These are phyloP conservation scores for Coelastrella sp. DNA, from an alignment of 139 green algal genomes.

Conservation along the genomic window DNA sequence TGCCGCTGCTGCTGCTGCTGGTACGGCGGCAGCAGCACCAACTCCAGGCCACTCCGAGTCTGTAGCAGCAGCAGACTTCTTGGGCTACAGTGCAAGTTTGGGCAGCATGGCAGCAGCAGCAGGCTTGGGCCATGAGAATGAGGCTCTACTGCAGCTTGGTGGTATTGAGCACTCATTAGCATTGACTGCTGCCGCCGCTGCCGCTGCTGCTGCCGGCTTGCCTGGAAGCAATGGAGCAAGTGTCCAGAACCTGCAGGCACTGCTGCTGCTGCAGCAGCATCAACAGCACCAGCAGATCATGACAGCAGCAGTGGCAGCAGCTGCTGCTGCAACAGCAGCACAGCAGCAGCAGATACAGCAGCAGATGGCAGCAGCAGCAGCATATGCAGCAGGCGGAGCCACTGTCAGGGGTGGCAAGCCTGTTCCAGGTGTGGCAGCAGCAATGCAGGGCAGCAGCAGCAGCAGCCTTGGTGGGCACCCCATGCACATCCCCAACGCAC, in stretches of 20 bases:
- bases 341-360: constrained; percentile 16
- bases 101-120: constrained; percentile 2
- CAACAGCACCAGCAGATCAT: neutral
- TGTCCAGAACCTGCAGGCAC: neutral
- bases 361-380: neutral
- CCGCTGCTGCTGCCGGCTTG: neutral
- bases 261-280: neutral
- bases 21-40: neutral
- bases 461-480: neutral
- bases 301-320: constrained; percentile 18
- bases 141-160: neutral
- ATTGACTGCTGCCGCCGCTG: neutral
- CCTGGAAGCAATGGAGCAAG: neutral
- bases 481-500: neutral
- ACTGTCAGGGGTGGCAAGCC: constrained; percentile 21
- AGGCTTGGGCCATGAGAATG: neutral
- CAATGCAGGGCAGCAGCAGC: neutral
- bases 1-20: neutral
- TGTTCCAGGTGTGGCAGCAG: neutral
- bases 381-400: neutral
- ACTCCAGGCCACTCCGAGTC: neutral
- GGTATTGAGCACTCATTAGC: neutral
- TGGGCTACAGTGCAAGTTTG: neutral
- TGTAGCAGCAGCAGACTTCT: constrained; percentile 5
- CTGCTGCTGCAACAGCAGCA: neutral